Evolutionary conservation across 352 stramenopile species (phyloP), one percentile per base, ranked within the genome.

Genomic region (Phytophthora pisi): DNA sequence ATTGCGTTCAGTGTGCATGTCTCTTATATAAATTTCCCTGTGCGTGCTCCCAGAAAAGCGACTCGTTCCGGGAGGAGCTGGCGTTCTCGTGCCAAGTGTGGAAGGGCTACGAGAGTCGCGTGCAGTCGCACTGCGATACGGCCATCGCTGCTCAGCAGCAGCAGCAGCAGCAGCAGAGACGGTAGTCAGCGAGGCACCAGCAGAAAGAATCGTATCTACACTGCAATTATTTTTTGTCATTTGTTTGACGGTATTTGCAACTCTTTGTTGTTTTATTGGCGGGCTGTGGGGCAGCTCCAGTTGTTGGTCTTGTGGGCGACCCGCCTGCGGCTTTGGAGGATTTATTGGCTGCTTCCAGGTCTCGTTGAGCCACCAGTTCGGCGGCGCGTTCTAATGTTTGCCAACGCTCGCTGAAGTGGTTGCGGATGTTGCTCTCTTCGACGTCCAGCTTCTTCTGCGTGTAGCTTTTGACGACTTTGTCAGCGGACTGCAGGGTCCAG

Each of bases 71-170:
- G n/a, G 81, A 88, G 46, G 84, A 95, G 16, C 61, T 95, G 30
- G 66, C 72, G 34, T 77, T 91, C 60, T 92, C 85, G 23, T 93
- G 85, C 40, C 80, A 91, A 62, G 84, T 95, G 34, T 95, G 87
- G 87, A 92, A 87, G 55, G 85, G 87, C 9, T 95, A 95, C 66
- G 81, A 95, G 56, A 92, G 78, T 28, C 85, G 85, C 30, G 84
- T 95, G 31, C 87, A 95, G 62, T 77, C 83, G n/a, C 81, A 93
- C 52, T 90, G 82, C 30, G 63, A 79, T 34, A 65, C 65, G 20
- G 68, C 67, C 43, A 70, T 63, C 64, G 77, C 66, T 36, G 58
- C 49, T 23, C 54, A 70, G 13, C 66, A 68, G 50, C 62, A 62
- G 40, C 66, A 68, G 50, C 62, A 62, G 40, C 40, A 67, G 15